Percentiles rank a stretch among this genome's conserved stretches.
These are phyloP conservation scores for Vicia faba DNA, from an alignment of 306 rosid species.

Conservation along the genomic window DNA sequence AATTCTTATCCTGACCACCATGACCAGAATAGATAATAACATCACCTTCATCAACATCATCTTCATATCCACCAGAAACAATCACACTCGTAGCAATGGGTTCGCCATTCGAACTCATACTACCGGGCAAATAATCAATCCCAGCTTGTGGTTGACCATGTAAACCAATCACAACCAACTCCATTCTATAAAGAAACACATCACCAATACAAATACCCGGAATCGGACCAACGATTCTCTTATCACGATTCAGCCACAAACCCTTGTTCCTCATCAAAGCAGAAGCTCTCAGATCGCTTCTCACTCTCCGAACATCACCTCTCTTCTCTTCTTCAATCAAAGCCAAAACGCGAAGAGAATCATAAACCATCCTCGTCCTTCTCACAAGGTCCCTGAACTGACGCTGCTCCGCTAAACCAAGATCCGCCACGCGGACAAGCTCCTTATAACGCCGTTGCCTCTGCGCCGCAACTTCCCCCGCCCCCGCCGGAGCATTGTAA, in stretches of 20 bases:
- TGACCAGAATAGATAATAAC: constrained; percentile 87
- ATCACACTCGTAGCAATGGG: constrained; percentile 93
- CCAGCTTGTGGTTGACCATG: constrained; percentile 94
- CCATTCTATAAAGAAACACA: constrained; percentile 81
- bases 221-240: constrained; percentile 85
- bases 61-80: constrained; percentile 94
- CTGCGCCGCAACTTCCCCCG: constrained; percentile 22
- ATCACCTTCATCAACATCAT: constrained; percentile 82
- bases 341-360: constrained; percentile 63
- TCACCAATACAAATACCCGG: constrained; percentile 90
- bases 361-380: constrained; percentile 72
- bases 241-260: constrained; percentile 85
- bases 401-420: constrained; percentile 55
- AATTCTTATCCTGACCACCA: constrained; percentile 86
- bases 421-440: constrained; percentile 75
- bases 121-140: constrained; percentile 81
- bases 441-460: constrained; percentile 42
- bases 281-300: constrained; percentile 74
- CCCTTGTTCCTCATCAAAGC: constrained; percentile 61
- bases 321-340: constrained; percentile 55
- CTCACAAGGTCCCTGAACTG: constrained; percentile 65
- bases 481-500: constrained; percentile 7
- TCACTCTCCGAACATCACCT: constrained; percentile 35
- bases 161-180: constrained; percentile 79
- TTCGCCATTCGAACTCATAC: constrained; percentile 86